Base-by-base conservation (phyloP, 176 grass and related monocot genomes). In the Triticum dicoccoides region DNA sequence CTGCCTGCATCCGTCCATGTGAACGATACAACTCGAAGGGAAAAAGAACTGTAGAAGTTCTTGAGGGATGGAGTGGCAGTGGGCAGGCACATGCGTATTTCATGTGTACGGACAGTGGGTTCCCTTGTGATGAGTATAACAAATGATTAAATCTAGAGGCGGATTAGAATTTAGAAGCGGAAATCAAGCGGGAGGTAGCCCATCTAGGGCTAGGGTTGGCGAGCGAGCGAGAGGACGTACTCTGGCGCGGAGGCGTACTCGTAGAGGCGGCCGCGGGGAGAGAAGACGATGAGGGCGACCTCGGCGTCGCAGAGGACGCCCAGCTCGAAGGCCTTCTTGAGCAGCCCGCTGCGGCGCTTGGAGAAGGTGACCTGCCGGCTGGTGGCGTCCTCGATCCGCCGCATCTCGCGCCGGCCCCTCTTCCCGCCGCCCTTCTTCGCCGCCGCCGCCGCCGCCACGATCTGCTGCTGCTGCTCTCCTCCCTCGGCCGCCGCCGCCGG, bases 341-440 rank as follows among this genome's bases (percentile, higher is more conserved):
- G 45, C 4, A 97, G 89, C 24, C 94, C 94, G 47, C 77, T 86
- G 62, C 94, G 85, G 20, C 94, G 94, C 86, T 97, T 97, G 1
- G 92, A 88, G 79, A 97, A 97, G n/a, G 94, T 97, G 12, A 97
- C 94, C 88, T 97, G 94, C 6, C 91, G 87, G 87, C 94, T 97
- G 5, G 94, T 84, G 1, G 70, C 71, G 89, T 96, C 87, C 89
- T 96, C 94, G 89, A 96, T 96, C 83, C 91, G 91, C 82, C 91
- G 80, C 89, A 96, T 96, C 94, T 96, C 87, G 15, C 91, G 92
- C 11, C 89, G 90, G 2, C 89, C 91, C n/a, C 89, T 88, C 78
- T 68, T 61, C 10, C 89, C 47, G 11, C 6, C 18, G 62, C 65
- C 86, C 59, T 54, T 61, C 71, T 70, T 62, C 64, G 61, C 35